phyloP scores from a whole-genome alignment of 78 protist species.

The Chrysochromulina tobinii region DNA sequence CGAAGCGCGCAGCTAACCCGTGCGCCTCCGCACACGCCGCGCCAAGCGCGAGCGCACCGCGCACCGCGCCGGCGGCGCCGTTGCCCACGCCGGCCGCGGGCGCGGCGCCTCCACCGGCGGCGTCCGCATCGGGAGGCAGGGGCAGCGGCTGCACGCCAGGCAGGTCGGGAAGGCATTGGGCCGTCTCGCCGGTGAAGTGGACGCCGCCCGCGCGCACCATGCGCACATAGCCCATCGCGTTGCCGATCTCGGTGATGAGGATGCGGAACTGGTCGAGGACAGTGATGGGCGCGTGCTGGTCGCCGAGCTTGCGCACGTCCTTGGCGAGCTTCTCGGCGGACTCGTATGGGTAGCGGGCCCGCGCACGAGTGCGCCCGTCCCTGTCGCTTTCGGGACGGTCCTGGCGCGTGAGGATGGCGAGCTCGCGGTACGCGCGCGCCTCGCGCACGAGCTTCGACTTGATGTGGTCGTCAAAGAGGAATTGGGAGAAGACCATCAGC shows the following conservation, averaged over 20 bases:
- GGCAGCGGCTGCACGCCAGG: not conserved
- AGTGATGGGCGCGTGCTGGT: conserved; percentile 67
- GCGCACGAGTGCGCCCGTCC: no score
- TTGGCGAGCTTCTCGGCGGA: conserved; percentile 76
- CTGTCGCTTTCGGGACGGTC: conserved; percentile 23
- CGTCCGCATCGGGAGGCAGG: no score
- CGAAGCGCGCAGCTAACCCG: not conserved
- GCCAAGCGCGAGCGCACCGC: not conserved
- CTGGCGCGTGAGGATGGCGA: not conserved
- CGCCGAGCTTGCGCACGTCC: conserved; percentile 19
- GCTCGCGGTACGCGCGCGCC: not conserved
- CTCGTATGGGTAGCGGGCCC: no score
- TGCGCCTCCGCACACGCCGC: not conserved
- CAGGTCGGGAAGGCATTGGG: conserved; percentile 73
- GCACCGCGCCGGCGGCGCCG: not conserved
- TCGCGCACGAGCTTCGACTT: conserved; percentile 62
- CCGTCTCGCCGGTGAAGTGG: conserved; percentile 65
- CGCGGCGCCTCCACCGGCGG: not conserved
- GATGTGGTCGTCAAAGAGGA: conserved; percentile 94
- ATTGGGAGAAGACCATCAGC: conserved; percentile 82
- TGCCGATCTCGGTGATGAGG: conserved; percentile 91
- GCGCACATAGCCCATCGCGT: conserved; percentile 94
- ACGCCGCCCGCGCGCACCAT: conserved; percentile 90
- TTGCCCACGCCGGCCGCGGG: not conserved
- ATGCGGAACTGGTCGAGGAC: conserved; percentile 89